Base-by-base conservation (phyloP, 768 basidiomycete species). In the Termitomyces heimii region DNA sequence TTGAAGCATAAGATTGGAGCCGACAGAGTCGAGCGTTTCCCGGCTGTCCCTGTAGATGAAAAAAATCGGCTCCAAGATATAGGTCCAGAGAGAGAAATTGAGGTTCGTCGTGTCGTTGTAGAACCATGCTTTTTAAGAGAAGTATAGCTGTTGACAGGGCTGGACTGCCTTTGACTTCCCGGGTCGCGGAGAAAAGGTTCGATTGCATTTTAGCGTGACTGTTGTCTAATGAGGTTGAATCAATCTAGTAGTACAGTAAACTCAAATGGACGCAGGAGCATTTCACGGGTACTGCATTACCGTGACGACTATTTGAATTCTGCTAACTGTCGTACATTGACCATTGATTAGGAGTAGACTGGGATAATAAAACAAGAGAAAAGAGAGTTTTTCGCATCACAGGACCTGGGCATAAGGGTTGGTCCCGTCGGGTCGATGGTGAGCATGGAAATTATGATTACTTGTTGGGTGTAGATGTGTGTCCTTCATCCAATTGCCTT, bases 381-480 rank as follows among this genome's bases (percentile, higher is more conserved):
- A 80, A 79, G 42, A 82, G 70, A n/a, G 73, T 97, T 31, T 96
- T 81, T 72, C 83, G 88, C 54, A 86, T 96, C 49, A 76, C 82
- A 22, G 83, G 83, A 34, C 71, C 76, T 43, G 80, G 78, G 6
- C 84, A 85, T 61, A 83, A 86, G 71, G 85, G 86, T 31, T 96
- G 94, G 94, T 94, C 93, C 5, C 75, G 70, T 13, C 75, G 80
- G 60, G 94, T 96, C 8, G 91, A 92, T 67, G 74, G 73, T 1
- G 93, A 96, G 68, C 79, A 88, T n/a, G 92, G 90, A 59, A 92
- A 94, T 68, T 92, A 90, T 67, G 91, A 93, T 63, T 93, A 86
- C 68, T 76, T 93, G 9, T 82, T 93, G 14, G 91, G 92, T 32
- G 67, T 77, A 26, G 84, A 91, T 70, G 89, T 89, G 58, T 60